These are phyloP conservation scores for Oxytropis ochrocephala DNA, from an alignment of 306 rosid genomes.

Conservation along the genomic window DNA sequence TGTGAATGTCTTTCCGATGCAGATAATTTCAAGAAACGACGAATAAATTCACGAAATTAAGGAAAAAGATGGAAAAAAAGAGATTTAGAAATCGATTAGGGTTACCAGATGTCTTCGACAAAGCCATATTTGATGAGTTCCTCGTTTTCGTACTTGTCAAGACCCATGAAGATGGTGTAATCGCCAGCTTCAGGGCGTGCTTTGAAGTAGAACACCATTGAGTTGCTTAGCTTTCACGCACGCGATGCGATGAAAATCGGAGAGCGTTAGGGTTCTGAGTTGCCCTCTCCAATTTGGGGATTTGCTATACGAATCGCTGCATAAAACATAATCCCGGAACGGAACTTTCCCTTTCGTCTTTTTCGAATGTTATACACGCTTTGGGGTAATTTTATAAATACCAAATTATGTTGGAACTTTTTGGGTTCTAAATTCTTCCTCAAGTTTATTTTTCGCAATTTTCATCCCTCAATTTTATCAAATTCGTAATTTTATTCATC, in stretches of 20 bases:
- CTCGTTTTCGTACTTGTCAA: conserved; percentile 95
- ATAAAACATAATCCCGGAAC: neutral
- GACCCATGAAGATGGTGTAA: conserved; percentile 97
- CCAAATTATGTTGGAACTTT: neutral
- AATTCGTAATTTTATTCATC: too few relatives aligned
- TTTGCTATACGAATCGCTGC: conserved; percentile 11
- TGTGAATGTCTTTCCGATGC: neutral
- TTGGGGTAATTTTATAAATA: neutral
- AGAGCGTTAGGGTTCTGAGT: conserved; percentile 37
- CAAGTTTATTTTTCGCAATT: too few relatives aligned
- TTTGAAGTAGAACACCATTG: conserved; percentile 96
- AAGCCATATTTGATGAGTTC: conserved; percentile 98
- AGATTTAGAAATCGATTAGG: neutral
- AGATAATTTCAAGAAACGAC: neutral
- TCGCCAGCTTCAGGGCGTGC: conserved; percentile 96
- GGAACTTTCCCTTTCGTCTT: neutral
- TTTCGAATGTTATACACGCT: neutral
- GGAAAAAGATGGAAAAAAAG: neutral
- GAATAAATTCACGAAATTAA: neutral
- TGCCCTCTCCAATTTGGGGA: neutral
- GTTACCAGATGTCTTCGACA: conserved; percentile 87
- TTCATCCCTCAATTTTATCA: too few relatives aligned
- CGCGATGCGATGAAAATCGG: neutral
- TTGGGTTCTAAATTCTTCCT: too few relatives aligned
- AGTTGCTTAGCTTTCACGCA: conserved; percentile 11